Evolutionary conservation across 768 basidiomycete genomes (phyloP).

Genomic region (Panaeolus papilionaceus): DNA sequence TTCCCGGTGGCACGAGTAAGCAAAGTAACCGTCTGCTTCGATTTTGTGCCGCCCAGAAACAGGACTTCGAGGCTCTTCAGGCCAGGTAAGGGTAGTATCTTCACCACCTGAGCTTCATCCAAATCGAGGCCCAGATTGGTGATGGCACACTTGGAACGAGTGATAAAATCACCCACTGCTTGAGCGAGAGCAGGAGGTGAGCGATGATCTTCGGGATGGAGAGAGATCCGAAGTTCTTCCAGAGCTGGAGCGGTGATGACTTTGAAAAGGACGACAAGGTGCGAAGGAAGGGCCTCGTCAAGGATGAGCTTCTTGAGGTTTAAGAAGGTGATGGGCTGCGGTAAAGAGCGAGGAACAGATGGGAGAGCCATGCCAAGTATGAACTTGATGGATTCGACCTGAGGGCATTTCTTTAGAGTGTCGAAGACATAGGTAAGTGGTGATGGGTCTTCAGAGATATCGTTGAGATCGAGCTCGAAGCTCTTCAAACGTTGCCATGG

Average conservation of each 20-base stretch:
- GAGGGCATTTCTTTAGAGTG: not conserved
- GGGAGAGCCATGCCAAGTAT: not conserved
- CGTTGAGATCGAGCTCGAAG: constrained; percentile 3
- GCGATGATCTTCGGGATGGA: not conserved
- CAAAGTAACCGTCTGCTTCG: not conserved
- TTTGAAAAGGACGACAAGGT: not conserved
- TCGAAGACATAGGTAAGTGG: not conserved
- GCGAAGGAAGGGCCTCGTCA: not conserved
- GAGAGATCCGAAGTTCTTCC: constrained; percentile 1
- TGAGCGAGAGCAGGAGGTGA: not conserved
- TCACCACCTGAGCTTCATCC: not conserved
- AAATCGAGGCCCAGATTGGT: not conserved
- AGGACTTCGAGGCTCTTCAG: not conserved
- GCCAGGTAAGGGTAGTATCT: not conserved
- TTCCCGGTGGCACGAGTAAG: constrained; percentile 2
- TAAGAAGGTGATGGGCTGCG: not conserved
- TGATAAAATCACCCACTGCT: not conserved
- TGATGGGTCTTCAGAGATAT: constrained; percentile 2
- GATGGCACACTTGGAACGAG: not conserved
- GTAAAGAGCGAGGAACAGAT: not conserved
- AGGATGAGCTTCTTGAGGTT: constrained; percentile 1
- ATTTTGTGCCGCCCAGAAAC: not conserved
- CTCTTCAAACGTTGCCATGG: not conserved
- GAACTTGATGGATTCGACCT: constrained; percentile 1
- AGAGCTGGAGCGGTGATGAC: not conserved